These are phyloP conservation scores for Ustilago nuda DNA, from an alignment of 1,284 basidiomycete genomes.

Conservation along the genomic window DNA sequence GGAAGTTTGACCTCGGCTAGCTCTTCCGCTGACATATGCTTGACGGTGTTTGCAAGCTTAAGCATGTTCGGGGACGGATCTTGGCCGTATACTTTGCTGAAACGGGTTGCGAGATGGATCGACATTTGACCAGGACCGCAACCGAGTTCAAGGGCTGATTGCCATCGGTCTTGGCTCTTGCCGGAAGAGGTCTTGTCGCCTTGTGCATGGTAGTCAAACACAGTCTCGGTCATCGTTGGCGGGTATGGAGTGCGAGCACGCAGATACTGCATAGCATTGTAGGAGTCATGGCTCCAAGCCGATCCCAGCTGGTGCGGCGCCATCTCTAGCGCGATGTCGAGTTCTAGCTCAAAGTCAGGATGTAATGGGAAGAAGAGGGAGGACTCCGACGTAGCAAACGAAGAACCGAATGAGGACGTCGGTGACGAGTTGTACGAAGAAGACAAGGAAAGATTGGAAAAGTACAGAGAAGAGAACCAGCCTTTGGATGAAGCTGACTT, in stretches of 20 bases:
- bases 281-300: constrained; percentile 45
- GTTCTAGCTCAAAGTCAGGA: constrained; percentile 41
- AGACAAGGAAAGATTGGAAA: constrained; percentile 13
- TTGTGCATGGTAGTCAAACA: constrained; percentile 39
- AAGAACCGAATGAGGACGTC: constrained; percentile 1
- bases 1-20: constrained; percentile 33
- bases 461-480: constrained; percentile 17
- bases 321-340: constrained; percentile 45
- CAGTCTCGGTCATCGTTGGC: constrained; percentile 37
- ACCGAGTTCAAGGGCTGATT: constrained; percentile 42
- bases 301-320: constrained; percentile 40
- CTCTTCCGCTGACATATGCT: constrained; percentile 42
- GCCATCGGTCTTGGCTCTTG: constrained; percentile 23
- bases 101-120: constrained; percentile 45
- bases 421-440: background rate
- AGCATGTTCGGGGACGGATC: constrained; percentile 49
- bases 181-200: constrained; percentile 7
- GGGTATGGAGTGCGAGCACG: constrained; percentile 48
- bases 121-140: constrained; percentile 52
- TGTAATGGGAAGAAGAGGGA: constrained; percentile 35
- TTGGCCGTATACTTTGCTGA: constrained; percentile 37
- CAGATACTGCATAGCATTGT: constrained; percentile 46
- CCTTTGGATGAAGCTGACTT: constrained; percentile 7
- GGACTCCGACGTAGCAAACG: constrained; percentile 21
- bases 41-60: constrained; percentile 45